These are phyloP conservation scores for Candida coquimbonensis DNA, from an alignment of 805 yeast genomes.

Conservation along the genomic window DNA sequence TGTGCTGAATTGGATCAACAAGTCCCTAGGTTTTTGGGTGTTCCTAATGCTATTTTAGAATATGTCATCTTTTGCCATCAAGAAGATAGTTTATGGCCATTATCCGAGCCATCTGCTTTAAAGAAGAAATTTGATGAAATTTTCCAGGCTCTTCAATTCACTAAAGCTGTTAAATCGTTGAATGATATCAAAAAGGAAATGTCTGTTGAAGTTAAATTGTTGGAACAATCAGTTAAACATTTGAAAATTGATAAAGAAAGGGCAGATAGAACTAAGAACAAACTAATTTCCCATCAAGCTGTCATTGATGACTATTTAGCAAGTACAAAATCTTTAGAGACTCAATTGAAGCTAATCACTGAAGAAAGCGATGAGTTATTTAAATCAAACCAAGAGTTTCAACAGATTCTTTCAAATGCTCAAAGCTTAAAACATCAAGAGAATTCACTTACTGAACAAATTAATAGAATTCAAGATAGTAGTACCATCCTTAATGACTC, in stretches of 20 bases:
- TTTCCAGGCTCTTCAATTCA: conserved; percentile 89
- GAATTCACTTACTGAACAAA: conserved; percentile 40
- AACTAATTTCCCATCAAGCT: conserved; percentile 35
- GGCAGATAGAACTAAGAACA: conserved; percentile 50
- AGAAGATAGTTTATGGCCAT: conserved; percentile 95
- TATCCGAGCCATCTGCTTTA: conserved; percentile 80
- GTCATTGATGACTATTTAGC: conserved; percentile 38
- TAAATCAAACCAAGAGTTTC: conserved; percentile 75
- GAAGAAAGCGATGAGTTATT: conserved; percentile 56
- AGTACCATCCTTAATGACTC: conserved; percentile 40
- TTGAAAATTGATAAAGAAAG: conserved; percentile 66
- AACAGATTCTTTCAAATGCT: conserved; percentile 55
- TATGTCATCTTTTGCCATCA: conserved; percentile 96
- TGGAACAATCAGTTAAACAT: conserved; percentile 75
- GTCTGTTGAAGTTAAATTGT: conserved; percentile 63
- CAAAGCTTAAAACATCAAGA: conserved; percentile 49
- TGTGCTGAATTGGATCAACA: conserved; percentile 77
- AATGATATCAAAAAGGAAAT: conserved; percentile 73
- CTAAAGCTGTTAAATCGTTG: conserved; percentile 79
- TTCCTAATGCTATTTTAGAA: conserved; percentile 78
- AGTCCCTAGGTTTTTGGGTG: conserved; percentile 81
- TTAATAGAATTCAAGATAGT: conserved; percentile 40
- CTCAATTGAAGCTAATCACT: conserved; percentile 46
- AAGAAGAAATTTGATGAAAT: conserved; percentile 95
- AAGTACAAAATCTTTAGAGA: conserved; percentile 44